Evolutionary conservation across 768 basidiomycete species (phyloP), one percentile per base, ranked within the genome.

Genomic region (Suillus brevipes): DNA sequence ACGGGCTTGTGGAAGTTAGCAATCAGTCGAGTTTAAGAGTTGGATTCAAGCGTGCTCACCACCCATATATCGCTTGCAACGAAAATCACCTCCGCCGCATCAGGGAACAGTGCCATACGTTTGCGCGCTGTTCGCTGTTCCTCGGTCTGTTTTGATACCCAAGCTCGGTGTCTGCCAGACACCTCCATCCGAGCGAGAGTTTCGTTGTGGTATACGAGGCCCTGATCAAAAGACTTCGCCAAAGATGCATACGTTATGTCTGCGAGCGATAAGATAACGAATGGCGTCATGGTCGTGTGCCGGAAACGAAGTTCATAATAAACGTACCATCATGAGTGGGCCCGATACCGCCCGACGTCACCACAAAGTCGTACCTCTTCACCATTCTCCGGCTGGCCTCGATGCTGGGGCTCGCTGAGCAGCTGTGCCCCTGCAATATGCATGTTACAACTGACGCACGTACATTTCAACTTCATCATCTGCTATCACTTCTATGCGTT

Each of bases 401-500:
- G 64, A 92, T 81, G 65, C 94, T 95, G 72, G 31, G 31, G 60
- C 5, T 45, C 37, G 36, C 52, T 70, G 42, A 65, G 64, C 16
- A 50, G 59, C 7, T 40, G 3, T 1, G 43, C 1, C 53, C 12
- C 65, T 42, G 8, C 45, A 37, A n/a, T 28, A 25, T 4, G 1
- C 25, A 28, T 31, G 49, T 57, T 9, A 36, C 34, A 58, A 45
- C n/a, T 52, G 52, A 62, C 64, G 47, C 37, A 74, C 88, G 67
- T 73, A 91, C 93, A 97, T 97, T 76, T 97, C 92, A 31, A 86
- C 86, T 74, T 96, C 92, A 57, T 94, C 89, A 72, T 98, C 96
- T 1, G 95, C 82, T 53, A 99, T 89, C 64, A 97, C 94, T 71
- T 98, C 95, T 73, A 97, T 87, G 52, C 91, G 87, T 76, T 92